Percentiles rank a stretch among this genome's conserved stretches.
These are phyloP conservation scores for Magnusiomyces suaveolens DNA, from an alignment of 1,139 yeast genomes.

Conservation along the genomic window DNA sequence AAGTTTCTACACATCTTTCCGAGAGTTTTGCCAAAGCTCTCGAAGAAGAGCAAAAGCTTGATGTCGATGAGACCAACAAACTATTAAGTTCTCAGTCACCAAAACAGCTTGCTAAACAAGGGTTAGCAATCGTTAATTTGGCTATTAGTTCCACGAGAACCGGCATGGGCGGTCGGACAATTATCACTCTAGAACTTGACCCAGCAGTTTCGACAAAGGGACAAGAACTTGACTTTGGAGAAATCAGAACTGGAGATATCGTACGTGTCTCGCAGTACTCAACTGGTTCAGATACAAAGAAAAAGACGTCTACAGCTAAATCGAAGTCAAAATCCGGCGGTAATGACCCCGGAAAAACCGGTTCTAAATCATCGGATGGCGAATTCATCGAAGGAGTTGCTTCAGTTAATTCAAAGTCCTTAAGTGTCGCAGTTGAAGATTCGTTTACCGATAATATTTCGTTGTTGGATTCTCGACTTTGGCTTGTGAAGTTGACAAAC, in stretches of 20 bases:
- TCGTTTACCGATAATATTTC: slow-evolving; percentile 31
- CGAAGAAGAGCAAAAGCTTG: slow-evolving; percentile 20
- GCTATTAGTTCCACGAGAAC: slow-evolving; percentile 51
- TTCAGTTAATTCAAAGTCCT: slow-evolving; percentile 38
- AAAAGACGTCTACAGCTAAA: slow-evolving; percentile 8
- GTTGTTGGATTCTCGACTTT: slow-evolving; percentile 27
- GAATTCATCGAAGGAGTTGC: slow-evolving; percentile 49
- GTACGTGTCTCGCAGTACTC: slow-evolving; percentile 26
- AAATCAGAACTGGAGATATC: slow-evolving; percentile 70
- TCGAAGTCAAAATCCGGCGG: background rate
- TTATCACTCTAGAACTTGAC: slow-evolving; percentile 59
- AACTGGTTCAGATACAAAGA: slow-evolving; percentile 23
- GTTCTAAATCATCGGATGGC: background rate
- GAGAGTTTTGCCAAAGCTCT: slow-evolving; percentile 35
- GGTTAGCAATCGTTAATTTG: slow-evolving; percentile 67
- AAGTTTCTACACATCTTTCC: slow-evolving; percentile 1
- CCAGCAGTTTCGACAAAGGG: slow-evolving; percentile 39
- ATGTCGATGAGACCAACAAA: slow-evolving; percentile 27
- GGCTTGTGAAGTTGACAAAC: slow-evolving; percentile 35
- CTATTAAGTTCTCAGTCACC: slow-evolving; percentile 40
- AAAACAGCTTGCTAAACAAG: slow-evolving; percentile 54
- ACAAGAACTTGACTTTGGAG: slow-evolving; percentile 44
- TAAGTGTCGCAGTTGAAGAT: slow-evolving; percentile 58
- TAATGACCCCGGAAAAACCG: slow-evolving; percentile 17
- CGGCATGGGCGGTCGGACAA: slow-evolving; percentile 70